Evolutionary conservation across 2,329 filamentous ascomycete genomes (phyloP).

Genomic region (Colletotrichum sp.): DNA sequence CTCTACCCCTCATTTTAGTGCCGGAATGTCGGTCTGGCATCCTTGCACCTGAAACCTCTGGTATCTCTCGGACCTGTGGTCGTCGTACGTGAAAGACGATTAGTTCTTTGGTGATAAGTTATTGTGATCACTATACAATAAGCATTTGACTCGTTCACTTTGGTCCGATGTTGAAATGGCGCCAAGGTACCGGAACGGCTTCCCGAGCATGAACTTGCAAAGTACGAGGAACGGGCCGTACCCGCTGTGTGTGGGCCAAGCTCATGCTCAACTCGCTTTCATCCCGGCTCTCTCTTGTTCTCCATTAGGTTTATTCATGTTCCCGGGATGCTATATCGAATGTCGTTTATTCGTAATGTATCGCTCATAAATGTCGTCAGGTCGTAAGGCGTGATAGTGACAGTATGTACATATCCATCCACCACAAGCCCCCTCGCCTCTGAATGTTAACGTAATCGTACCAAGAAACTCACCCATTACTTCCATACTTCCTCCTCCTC

Average conservation of each 20-base stretch:
- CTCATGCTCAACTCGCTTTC: background rate
- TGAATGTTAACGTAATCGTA: background rate
- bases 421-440: background rate
- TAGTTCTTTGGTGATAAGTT: background rate
- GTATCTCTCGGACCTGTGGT: background rate
- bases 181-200: background rate
- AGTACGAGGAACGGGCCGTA: background rate
- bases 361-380: slow-evolving; percentile 16
- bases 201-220: background rate
- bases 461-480: background rate
- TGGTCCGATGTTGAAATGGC: background rate
- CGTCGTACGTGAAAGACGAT: background rate
- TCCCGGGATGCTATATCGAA: background rate
- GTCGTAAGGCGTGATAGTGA: slow-evolving; percentile 20
- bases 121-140: background rate
- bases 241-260: background rate
- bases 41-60: background rate
- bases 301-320: background rate
- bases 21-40: slow-evolving; percentile 3
- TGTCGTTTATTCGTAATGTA: background rate
- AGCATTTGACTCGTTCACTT: background rate
- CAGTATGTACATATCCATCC: slow-evolving; percentile 15
- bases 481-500: background rate
- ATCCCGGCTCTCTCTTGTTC: background rate
- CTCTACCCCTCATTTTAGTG: slow-evolving; percentile 8